Percentiles rank a stretch among this genome's conserved stretches.
Evolutionary conservation across 805 yeast genomes (phyloP).

Genomic region (Ogataea naganishii): DNA sequence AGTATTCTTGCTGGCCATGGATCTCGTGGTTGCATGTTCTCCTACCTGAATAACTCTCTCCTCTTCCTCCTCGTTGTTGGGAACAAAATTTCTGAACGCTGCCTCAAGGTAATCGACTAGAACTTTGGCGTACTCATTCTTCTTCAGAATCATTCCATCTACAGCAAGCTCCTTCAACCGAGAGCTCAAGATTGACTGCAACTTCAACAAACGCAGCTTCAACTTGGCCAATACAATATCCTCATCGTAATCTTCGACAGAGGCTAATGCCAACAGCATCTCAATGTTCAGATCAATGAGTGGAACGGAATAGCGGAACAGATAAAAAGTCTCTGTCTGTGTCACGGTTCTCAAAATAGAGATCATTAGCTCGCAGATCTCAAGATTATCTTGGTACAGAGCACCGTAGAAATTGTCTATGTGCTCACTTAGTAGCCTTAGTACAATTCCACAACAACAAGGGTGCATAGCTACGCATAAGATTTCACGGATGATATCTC

Average conservation of each 20-base stretch:
- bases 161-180: conserved; percentile 19
- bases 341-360: conserved; percentile 19
- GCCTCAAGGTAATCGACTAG: conserved; percentile 25
- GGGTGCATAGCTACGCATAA: conserved; percentile 44
- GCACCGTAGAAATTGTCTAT: conserved; percentile 16
- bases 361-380: conserved; percentile 19
- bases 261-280: conserved; percentile 14
- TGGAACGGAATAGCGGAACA: conserved; percentile 18
- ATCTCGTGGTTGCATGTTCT: not conserved
- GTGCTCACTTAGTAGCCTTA: conserved; percentile 13
- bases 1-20: conserved; percentile 7
- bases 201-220: conserved; percentile 22
- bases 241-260: conserved; percentile 6
- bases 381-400: conserved; percentile 13
- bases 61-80: conserved; percentile 22
- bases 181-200: conserved; percentile 19
- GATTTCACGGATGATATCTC: conserved; percentile 69
- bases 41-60: conserved; percentile 9
- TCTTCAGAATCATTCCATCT: conserved; percentile 19
- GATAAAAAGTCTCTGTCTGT: conserved; percentile 15
- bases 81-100: conserved; percentile 14
- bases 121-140: conserved; percentile 23
- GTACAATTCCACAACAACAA: conserved; percentile 16
- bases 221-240: conserved; percentile 17
- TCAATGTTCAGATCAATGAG: conserved; percentile 18